These are phyloP conservation scores for Bassia scoparia DNA, from an alignment of 148 eudicot species.

Conservation along the genomic window DNA sequence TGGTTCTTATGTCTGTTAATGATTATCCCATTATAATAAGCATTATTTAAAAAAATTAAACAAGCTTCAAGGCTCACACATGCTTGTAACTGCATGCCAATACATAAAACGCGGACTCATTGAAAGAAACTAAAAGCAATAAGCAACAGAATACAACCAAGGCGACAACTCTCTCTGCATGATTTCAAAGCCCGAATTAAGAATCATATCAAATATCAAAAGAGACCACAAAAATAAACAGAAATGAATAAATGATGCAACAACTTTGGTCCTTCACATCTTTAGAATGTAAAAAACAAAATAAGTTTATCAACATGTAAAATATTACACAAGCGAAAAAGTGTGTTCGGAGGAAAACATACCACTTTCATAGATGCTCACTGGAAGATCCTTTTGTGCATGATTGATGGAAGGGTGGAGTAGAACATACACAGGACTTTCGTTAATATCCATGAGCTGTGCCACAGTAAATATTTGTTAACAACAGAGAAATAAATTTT, in stretches of 20 bases:
- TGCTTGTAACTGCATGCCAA: neutral
- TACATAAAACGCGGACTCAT: neutral
- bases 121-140: neutral
- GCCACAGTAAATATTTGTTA: constrained; percentile 13
- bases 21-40: neutral
- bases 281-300: neutral
- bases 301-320: neutral
- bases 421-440: constrained; percentile 76
- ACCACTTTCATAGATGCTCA: constrained; percentile 86
- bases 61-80: neutral
- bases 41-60: neutral
- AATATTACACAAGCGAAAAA: neutral
- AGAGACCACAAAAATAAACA: neutral
- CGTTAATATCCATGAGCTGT: constrained; percentile 91
- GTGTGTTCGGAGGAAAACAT: constrained; percentile 15
- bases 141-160: neutral
- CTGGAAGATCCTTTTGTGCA: constrained; percentile 81
- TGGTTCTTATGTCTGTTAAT: neutral
- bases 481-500: neutral
- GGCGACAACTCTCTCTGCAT: too few relatives aligned
- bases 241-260: neutral
- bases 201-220: neutral
- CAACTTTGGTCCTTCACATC: neutral
- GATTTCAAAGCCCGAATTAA: neutral
- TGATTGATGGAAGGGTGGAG: constrained; percentile 80